Percentiles rank a stretch among this genome's conserved stretches.
These are phyloP conservation scores for Senna siamea DNA, from an alignment of 306 rosid species.

Conservation along the genomic window DNA sequence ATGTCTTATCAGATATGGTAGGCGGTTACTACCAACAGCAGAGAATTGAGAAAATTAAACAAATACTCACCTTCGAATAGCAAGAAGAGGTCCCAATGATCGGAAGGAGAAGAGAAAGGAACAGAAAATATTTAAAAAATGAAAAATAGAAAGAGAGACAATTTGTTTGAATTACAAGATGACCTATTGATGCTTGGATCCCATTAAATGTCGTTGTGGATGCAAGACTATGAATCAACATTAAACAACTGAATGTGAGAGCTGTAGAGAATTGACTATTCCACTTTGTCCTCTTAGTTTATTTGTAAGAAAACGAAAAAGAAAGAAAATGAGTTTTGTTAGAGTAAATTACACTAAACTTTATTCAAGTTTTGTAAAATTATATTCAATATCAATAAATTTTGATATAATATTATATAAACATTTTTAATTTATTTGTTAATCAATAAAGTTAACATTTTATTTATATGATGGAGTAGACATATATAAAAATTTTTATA, in stretches of 20 bases:
- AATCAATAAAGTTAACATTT: too few species aligned
- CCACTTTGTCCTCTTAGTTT: neutral
- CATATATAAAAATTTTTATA: too few species aligned
- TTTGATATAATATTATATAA: too few species aligned
- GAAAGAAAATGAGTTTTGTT: too few species aligned
- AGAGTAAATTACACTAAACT: too few species aligned
- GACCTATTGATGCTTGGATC: slow-evolving; percentile 43
- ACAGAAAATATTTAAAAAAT: slow-evolving; percentile 16
- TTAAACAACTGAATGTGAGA: slow-evolving; percentile 26
- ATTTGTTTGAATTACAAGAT: slow-evolving; percentile 16
- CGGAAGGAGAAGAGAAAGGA: slow-evolving; percentile 34
- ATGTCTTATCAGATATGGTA: too few species aligned
- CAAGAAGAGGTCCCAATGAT: slow-evolving; percentile 34
- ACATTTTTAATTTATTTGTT: too few species aligned
- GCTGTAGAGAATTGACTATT: slow-evolving; percentile 46
- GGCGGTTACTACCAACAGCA: too few species aligned
- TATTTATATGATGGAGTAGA: too few species aligned
- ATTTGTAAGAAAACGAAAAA: neutral
- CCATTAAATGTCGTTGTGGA: slow-evolving; percentile 11
- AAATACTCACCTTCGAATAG: slow-evolving; percentile 48
- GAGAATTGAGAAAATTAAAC: slow-evolving; percentile 22
- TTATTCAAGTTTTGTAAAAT: too few species aligned
- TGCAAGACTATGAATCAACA: slow-evolving; percentile 43
- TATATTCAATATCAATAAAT: too few species aligned
- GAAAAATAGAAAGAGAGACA: too few species aligned